Base-by-base conservation (phyloP, 345 rosid species). In the Eucalyptus dawsonii region DNA sequence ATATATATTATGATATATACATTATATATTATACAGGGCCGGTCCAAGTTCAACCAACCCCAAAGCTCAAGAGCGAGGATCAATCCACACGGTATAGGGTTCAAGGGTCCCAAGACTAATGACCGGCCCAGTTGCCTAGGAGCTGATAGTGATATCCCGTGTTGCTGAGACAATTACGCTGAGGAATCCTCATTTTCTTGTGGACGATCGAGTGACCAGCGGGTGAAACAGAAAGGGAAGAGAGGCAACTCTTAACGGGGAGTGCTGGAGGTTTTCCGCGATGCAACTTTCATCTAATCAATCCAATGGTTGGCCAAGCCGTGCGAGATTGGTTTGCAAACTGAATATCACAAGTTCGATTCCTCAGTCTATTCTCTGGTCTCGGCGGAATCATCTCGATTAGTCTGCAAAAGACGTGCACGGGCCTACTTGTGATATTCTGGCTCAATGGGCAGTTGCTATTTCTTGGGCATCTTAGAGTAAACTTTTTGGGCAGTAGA, bases 21-120 rank as follows among this genome's bases (percentile, higher is more conserved):
- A 50, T 51, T 51, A 16, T 51, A 16, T 17, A 17, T 51, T 51
- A 17, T 7, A 51, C 1, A 17, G 22, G 7, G 56, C 56, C 22
- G 2, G 22, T 51, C 56, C 56, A 0, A 51, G 22, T 51, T 17
- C 22, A 1, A 17, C 22, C 56, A 51, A 51, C 9, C 56, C 4
- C 56, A 62, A 29, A 13, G 34, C 4, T 62, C 34, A 29, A 62
- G 34, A 62, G 69, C 2, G 1, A 51, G 1, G 9, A 17, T 51
- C 22, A 17, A 51, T 51, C 56, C 4, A 0, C 9, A 17, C 0
- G 0, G 56, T 17, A 0, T 0, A 17, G 3, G 22, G 1, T 51
- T 51, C 22, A 17, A 17, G 56, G 56, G 22, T 51, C 56, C 56
- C 22, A 17, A 17, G 56, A 51, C 56, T 17, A 51, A 51, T 17